Percentiles rank a stretch among this genome's conserved stretches.
Evolutionary conservation across 2,329 filamentous ascomycete species (phyloP).

Genomic region (Ceratocystis diversiconidia): DNA sequence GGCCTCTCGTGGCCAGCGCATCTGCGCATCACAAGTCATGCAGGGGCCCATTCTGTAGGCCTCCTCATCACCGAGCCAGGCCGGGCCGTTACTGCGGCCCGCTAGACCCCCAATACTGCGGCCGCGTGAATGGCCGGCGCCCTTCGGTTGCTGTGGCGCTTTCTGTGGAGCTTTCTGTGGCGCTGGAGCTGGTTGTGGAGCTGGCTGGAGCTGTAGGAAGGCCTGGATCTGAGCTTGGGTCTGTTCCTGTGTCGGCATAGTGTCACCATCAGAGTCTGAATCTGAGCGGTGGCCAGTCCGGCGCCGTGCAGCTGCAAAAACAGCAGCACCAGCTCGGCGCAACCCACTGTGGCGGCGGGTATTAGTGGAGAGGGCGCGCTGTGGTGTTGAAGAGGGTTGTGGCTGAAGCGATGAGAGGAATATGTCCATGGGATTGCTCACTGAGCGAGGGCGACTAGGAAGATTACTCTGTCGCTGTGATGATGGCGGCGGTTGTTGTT

Average conservation of each 20-base stretch:
- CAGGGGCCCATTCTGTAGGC: conserved; percentile 60
- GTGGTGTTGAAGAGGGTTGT: neutral
- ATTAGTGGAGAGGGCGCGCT: neutral
- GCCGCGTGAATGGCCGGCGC: neutral
- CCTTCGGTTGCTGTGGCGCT: neutral
- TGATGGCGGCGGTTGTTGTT: neutral
- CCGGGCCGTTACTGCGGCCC: neutral
- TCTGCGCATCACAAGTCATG: conserved; percentile 70
- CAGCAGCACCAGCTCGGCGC: conserved; percentile 13
- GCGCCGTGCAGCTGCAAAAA: conserved; percentile 9
- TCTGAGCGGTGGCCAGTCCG: neutral
- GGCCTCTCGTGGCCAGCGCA: conserved; percentile 63
- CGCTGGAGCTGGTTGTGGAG: neutral
- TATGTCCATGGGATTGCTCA: neutral
- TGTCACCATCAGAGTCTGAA: neutral
- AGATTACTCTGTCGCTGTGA: neutral
- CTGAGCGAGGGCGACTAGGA: neutral
- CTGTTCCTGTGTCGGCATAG: neutral
- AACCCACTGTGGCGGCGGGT: neutral
- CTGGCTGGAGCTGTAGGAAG: neutral
- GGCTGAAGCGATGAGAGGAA: neutral
- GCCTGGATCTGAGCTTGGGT: conserved; percentile 4
- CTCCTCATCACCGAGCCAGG: conserved; percentile 27
- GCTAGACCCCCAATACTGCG: neutral
- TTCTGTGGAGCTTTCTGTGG: neutral